phyloP scores from a whole-genome alignment of 73 alveolate species.

The Paramecium biaurelia region DNA sequence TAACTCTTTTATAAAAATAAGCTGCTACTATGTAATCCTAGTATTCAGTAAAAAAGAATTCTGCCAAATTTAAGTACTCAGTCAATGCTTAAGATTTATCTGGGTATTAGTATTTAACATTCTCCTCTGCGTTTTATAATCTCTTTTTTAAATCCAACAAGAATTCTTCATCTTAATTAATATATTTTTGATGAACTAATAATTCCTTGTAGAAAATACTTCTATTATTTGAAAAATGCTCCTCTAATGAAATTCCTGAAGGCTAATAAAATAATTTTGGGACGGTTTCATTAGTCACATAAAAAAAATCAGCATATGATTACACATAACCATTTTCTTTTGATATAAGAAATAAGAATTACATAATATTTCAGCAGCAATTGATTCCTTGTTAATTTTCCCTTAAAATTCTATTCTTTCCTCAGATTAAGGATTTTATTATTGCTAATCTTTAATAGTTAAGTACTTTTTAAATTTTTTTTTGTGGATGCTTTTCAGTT shows the following conservation, averaged over 20 bases:
- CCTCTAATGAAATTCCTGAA: slow-evolving; percentile 15
- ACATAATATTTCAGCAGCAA: slow-evolving; percentile 20
- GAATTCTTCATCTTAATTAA: slow-evolving; percentile 51
- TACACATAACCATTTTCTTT: slow-evolving; percentile 60
- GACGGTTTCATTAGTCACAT: slow-evolving; percentile 43
- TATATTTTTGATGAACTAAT: neutral
- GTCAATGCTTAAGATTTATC: slow-evolving; percentile 48
- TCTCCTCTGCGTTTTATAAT: slow-evolving; percentile 51
- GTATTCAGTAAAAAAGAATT: slow-evolving; percentile 41
- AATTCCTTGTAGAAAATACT: neutral
- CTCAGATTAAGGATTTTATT: neutral
- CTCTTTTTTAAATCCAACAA: slow-evolving; percentile 43
- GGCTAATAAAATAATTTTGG: slow-evolving; percentile 26
- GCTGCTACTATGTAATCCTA: slow-evolving; percentile 56
- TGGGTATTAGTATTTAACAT: slow-evolving; percentile 35
- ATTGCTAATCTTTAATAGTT: neutral
- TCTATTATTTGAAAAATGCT: slow-evolving; percentile 23
- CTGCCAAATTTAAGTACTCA: slow-evolving; percentile 59
- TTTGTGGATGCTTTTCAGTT: neutral
- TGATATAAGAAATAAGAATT: neutral
- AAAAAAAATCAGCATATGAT: slow-evolving; percentile 55
- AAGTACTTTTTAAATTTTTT: neutral
- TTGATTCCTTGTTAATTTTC: neutral
- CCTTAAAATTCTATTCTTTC: slow-evolving; percentile 27
- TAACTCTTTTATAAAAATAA: slow-evolving; percentile 56